Percentiles rank a stretch among this genome's conserved stretches.
These are phyloP conservation scores for Sparassis latifolia DNA, from an alignment of 1,284 basidiomycete genomes.

Conservation along the genomic window DNA sequence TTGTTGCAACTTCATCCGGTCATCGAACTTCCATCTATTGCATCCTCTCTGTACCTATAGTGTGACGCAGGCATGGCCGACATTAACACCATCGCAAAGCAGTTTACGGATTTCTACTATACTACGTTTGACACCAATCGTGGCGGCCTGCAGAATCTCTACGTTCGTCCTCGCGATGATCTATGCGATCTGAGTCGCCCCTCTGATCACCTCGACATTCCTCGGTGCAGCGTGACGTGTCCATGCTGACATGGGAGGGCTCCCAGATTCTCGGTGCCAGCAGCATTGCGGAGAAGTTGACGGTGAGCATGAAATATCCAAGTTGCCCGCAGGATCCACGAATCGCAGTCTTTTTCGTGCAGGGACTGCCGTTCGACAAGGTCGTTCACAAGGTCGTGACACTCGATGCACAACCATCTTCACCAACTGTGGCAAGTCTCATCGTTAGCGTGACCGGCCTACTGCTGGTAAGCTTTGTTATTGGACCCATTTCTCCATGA, in stretches of 20 bases:
- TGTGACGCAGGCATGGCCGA: constrained; percentile 51
- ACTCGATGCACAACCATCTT: constrained; percentile 86
- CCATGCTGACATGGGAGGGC: constrained; percentile 91
- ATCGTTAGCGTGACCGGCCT: constrained; percentile 88
- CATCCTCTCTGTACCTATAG: too few species aligned
- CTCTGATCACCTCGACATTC: constrained; percentile 4
- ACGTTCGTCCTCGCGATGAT: constrained; percentile 47
- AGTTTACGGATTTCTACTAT: constrained; percentile 79
- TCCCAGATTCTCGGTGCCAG: constrained; percentile 51
- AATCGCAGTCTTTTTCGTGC: constrained; percentile 1
- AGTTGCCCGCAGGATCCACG: neutral
- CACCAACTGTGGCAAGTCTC: constrained; percentile 52
- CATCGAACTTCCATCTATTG: too few species aligned
- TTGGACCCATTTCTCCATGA: neutral
- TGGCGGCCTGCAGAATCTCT: constrained; percentile 49
- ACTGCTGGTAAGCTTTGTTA: constrained; percentile 52
- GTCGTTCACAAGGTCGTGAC: constrained; percentile 85
- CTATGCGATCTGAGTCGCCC: constrained; percentile 14
- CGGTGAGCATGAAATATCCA: constrained; percentile 37
- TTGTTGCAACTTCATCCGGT: too few species aligned
- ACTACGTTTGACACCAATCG: constrained; percentile 62
- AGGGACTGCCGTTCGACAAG: constrained; percentile 79
- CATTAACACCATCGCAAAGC: constrained; percentile 54
- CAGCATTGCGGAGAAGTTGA: constrained; percentile 77
- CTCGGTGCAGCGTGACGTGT: constrained; percentile 58